Evolutionary conservation across 805 yeast genomes (phyloP), one percentile per base, ranked within the genome.

Genomic region (Ogataea henricii): DNA sequence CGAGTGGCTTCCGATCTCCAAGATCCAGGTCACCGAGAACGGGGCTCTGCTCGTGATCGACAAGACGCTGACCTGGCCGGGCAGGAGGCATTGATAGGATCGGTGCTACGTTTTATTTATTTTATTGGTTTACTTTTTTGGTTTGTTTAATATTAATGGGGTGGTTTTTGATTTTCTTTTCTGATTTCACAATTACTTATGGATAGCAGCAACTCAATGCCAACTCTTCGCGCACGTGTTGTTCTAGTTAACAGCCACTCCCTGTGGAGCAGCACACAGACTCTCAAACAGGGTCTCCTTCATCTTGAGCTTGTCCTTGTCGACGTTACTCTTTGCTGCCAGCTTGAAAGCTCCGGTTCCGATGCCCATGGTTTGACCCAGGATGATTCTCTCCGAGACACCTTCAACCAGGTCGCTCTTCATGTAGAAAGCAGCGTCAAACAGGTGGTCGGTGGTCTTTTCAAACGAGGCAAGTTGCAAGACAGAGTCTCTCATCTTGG

Each of bases 401-500:
- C 99, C 99, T 68, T 94, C 98, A 47, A 94, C 88, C 57, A 83
- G 79, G 69, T 94, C 99, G 18, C 84, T 85, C 77, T 94, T 94
- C 97, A 91, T 92, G 70, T 85, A 94, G 76, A 92, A 94, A 0
- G 98, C 91, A 2, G 99, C 99, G 67, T 94, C 99, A 61, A 94
- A 94, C 67, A 94, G 77, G 70, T 94, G 99, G 67, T 94, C 99
- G 0, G 99, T 92, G 4, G 99, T 94, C 73, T 94, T 94, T 67
- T 94, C 99, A 66, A 94, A 94, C 13, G 96, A 88, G 0, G 99
- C 99, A 64, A 94, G 76, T 68, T 94, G 99, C 64, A 94, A 74
- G 22, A 94, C 99, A 23, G 96, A 88, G 69, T 94, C 99, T 72
- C 99, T 84, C 98, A 94, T 94, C 68, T 95, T 94, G 60, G 97